A percentile compares a stretch with the other conserved stretches of the same genome.
Conservation (phyloP, 2,329 filamentous ascomycete genomes). For the Leptographium galeiforme region DNA sequence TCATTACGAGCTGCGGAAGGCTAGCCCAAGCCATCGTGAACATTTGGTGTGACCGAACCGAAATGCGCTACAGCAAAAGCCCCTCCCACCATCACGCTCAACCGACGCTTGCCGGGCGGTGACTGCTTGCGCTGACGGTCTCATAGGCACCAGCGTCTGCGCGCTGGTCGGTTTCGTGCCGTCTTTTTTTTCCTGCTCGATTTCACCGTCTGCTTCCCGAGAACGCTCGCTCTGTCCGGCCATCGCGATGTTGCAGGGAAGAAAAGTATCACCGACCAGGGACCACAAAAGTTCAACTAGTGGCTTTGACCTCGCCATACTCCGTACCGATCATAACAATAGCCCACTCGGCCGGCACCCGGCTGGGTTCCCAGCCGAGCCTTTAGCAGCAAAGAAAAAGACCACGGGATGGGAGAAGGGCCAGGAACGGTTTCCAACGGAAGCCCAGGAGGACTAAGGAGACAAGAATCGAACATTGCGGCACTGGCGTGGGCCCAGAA, state of each 20-base stretch:
- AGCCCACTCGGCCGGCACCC: too few species aligned
- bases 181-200: not conserved
- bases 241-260: not conserved
- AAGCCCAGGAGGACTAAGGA: not conserved
- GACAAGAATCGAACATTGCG: not conserved
- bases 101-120: not conserved
- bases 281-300: too few species aligned
- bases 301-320: too few species aligned
- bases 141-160: not conserved
- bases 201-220: not conserved
- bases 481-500: too few species aligned
- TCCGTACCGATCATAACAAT: too few species aligned
- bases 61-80: not conserved
- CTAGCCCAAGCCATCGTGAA: constrained; percentile 5
- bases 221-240: not conserved
- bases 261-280: too few species aligned
- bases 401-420: not conserved
- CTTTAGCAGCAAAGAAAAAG: not conserved
- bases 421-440: not conserved
- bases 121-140: not conserved
- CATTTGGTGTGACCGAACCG: not conserved
- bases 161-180: not conserved
- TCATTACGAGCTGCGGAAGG: not conserved
- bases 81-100: not conserved
- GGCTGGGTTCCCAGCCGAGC: too few species aligned